phyloP scores from a whole-genome alignment of 352 stramenopile genomes.

The Pythium dissimile region DNA sequence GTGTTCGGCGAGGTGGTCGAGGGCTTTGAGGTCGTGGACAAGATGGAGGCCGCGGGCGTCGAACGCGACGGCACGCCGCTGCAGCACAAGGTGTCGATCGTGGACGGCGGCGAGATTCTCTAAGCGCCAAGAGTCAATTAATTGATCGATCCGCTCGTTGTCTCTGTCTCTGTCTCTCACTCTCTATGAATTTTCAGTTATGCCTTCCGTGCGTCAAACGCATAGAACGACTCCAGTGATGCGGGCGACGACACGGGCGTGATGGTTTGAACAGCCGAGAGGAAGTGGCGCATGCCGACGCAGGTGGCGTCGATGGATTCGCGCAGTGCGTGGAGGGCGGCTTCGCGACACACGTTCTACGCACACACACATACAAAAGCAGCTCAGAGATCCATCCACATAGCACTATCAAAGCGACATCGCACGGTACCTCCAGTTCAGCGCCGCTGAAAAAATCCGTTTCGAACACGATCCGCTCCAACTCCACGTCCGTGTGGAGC shows the following conservation, averaged over 20 bases:
- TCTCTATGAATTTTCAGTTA: constrained; percentile 16
- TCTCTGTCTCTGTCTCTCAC: no score
- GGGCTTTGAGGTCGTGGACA: constrained; percentile 78
- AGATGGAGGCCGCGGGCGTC: constrained; percentile 73
- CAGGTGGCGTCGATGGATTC: constrained; percentile 53
- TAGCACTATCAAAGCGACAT: background rate
- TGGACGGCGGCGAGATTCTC: constrained; percentile 69
- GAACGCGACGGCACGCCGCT: constrained; percentile 56
- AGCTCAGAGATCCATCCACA: background rate
- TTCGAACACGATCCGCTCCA: constrained; percentile 43
- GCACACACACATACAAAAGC: background rate
- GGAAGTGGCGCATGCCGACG: constrained; percentile 64
- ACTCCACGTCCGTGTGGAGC: constrained; percentile 59
- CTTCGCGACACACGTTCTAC: constrained; percentile 86
- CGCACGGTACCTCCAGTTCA: constrained; percentile 71
- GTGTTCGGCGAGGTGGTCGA: constrained; percentile 86
- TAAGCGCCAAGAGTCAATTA: constrained; percentile 8
- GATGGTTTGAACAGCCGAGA: constrained; percentile 40
- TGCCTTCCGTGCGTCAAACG: constrained; percentile 64
- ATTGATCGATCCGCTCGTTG: no score
- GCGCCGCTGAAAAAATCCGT: constrained; percentile 79
- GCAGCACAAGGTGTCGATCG: constrained; percentile 73
- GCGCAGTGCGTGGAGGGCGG: constrained; percentile 64
- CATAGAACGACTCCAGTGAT: constrained; percentile 51
- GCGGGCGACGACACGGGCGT: constrained; percentile 53